Evolutionary conservation across 345 rosid genomes (phyloP).

Genomic region (Mallotus nudiflorus): DNA sequence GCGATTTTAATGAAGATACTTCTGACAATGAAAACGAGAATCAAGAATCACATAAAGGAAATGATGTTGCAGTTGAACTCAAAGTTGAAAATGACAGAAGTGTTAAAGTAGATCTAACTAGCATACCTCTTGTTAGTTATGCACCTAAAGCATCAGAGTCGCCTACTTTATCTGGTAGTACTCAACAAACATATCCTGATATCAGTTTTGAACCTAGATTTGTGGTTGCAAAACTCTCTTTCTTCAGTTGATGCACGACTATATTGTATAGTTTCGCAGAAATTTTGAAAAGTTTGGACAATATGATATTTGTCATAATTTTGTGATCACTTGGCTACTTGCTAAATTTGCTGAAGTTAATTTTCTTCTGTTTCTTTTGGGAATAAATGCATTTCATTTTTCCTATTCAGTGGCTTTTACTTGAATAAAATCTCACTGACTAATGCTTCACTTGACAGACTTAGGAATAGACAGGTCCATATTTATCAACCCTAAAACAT

Average conservation of each 20-base stretch:
- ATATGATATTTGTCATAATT: neutral
- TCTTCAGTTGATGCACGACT: neutral
- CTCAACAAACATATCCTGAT: neutral
- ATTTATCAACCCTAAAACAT: constrained; percentile 76
- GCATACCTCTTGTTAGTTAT: constrained; percentile 67
- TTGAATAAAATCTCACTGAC: constrained; percentile 10
- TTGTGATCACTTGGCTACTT: neutral
- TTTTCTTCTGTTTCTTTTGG: constrained; percentile 7
- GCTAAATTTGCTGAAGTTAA: constrained; percentile 6
- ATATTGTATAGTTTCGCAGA: neutral
- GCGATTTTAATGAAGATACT: constrained; percentile 40
- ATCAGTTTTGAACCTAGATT: neutral
- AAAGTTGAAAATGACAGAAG: constrained; percentile 49
- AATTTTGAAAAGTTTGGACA: neutral
- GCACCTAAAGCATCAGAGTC: constrained; percentile 53
- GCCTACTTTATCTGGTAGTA: constrained; percentile 54
- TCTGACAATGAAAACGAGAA: constrained; percentile 30
- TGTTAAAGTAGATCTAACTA: constrained; percentile 48
- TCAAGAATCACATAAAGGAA: constrained; percentile 23
- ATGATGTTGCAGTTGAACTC: constrained; percentile 40
- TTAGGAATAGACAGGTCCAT: constrained; percentile 78
- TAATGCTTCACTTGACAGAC: constrained; percentile 42
- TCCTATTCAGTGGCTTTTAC: neutral
- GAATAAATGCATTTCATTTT: neutral
- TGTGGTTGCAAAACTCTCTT: neutral